These are phyloP conservation scores for Astragalus membranaceus DNA, from an alignment of 306 rosid species.

Conservation along the genomic window DNA sequence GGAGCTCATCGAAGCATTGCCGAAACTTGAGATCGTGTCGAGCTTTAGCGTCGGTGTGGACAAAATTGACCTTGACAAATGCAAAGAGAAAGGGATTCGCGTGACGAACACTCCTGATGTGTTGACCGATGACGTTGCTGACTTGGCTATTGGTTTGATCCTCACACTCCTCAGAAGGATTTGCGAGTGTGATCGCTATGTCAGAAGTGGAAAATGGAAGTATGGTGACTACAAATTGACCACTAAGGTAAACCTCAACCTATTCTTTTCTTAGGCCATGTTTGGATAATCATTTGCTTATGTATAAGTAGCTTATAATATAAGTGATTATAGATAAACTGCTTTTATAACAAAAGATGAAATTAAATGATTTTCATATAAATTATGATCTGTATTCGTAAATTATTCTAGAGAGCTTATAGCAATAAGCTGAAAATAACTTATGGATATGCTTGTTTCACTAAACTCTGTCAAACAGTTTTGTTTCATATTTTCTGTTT, in stretches of 20 bases:
- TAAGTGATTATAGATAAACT: too few species aligned
- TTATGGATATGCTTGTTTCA: too few species aligned
- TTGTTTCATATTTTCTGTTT: background rate
- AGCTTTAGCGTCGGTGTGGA: conserved; percentile 76
- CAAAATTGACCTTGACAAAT: conserved; percentile 46
- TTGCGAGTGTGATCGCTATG: conserved; percentile 53
- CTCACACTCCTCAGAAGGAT: conserved; percentile 53
- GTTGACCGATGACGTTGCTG: conserved; percentile 82
- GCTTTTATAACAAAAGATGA: too few species aligned
- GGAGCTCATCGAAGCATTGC: conserved; percentile 43
- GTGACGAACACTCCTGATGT: conserved; percentile 80
- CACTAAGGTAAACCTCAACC: conserved; percentile 44
- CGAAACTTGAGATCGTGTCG: conserved; percentile 68
- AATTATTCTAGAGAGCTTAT: too few species aligned
- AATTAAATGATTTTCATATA: too few species aligned
- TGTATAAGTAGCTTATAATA: too few species aligned
- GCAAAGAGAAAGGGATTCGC: conserved; percentile 59
- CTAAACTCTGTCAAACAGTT: too few species aligned
- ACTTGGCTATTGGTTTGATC: conserved; percentile 55
- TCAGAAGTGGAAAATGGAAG: conserved; percentile 67
- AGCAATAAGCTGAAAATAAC: too few species aligned
- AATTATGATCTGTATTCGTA: too few species aligned
- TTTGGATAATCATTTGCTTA: too few species aligned
- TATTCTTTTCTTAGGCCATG: too few species aligned
- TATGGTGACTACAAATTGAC: conserved; percentile 53